phyloP scores from a whole-genome alignment of 2,329 filamentous ascomycete species.

The Alternaria sp. region DNA sequence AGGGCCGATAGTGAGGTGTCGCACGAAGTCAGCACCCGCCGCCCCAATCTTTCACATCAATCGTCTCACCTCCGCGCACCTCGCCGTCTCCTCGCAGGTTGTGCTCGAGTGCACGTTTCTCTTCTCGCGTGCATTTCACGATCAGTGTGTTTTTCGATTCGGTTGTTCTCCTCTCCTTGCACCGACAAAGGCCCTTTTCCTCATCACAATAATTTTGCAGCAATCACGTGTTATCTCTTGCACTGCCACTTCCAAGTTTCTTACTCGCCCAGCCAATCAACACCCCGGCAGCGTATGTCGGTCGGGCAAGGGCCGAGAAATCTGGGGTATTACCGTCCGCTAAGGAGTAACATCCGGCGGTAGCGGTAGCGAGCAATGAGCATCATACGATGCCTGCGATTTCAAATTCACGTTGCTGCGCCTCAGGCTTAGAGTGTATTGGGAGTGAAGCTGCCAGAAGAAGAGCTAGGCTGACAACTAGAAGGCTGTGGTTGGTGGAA shows the following conservation, averaged over 20 bases:
- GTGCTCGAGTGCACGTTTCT: not conserved
- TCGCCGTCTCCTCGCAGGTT: not conserved
- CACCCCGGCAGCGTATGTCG: not conserved
- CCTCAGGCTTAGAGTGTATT: not conserved
- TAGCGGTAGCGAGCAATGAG: not conserved
- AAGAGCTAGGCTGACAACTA: not conserved
- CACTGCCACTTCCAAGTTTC: slow-evolving; percentile 2
- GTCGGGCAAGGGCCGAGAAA: not conserved
- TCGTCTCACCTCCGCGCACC: not conserved
- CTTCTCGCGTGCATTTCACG: not conserved
- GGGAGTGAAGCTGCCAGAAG: not conserved
- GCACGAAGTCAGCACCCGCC: not conserved
- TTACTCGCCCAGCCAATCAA: not conserved
- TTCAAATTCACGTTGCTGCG: not conserved
- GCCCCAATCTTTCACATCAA: not conserved
- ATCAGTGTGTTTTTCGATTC: not conserved
- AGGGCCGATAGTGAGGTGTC: not conserved
- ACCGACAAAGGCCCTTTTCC: slow-evolving; percentile 3
- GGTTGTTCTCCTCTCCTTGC: not conserved
- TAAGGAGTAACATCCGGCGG: not conserved
- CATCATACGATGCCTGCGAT: not conserved
- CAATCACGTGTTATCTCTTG: not conserved
- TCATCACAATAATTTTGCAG: not conserved
- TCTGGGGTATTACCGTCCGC: not conserved
- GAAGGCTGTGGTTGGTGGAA: not conserved